Base-by-base conservation (phyloP, 495 filamentous ascomycete genomes). In the Penicillium canariense region DNA sequence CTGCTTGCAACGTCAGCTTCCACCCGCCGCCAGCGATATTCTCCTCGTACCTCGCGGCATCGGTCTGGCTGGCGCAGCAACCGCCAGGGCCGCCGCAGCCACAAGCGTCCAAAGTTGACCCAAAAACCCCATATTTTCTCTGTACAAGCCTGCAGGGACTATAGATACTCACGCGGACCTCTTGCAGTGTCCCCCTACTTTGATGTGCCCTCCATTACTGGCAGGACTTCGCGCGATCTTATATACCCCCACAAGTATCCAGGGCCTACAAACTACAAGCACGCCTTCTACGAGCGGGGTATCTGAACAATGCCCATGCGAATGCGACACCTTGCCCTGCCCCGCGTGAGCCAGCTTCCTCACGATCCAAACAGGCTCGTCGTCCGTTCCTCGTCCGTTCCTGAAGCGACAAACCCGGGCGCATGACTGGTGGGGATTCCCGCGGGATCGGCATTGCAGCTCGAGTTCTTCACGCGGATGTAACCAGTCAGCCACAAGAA, bases 41-140 rank as follows among this genome's bases (percentile, higher is more conserved):
- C 18, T 46, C 4, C 12, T 17, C 56, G 45, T 63, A 72, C 71
- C 69, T 56, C 68, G 62, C 58, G 60, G 54, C 26, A 59, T 36
- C 12, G 59, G 45, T 23, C 49, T 51, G 20, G 60, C 51, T 10
- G 69, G 71, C 39, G 61, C 66, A 51, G 69, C 67, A 38, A 39
- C 58, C 25, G 49, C 56, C 48, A 68, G 18, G 6, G 35, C 54
- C n/a, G 59, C 64, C 36, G 64, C 26, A 17, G 56, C 63, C 44
- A 66, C 44, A 10, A 60, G 27, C 20, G 45, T 47, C 11, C 48
- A 44, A 48, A 61, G 15, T n/a, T 30, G 55, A 32, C 48, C 36
- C 26, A 58, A 32, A 38, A 51, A 22, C 53, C 40, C 38, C 55
- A 50, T 59, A 8, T 31, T 30, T 31, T 14, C n/a, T 42, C 26